phyloP scores from a whole-genome alignment of 2,329 filamentous ascomycete species.

The Colletotrichum shisoi region DNA sequence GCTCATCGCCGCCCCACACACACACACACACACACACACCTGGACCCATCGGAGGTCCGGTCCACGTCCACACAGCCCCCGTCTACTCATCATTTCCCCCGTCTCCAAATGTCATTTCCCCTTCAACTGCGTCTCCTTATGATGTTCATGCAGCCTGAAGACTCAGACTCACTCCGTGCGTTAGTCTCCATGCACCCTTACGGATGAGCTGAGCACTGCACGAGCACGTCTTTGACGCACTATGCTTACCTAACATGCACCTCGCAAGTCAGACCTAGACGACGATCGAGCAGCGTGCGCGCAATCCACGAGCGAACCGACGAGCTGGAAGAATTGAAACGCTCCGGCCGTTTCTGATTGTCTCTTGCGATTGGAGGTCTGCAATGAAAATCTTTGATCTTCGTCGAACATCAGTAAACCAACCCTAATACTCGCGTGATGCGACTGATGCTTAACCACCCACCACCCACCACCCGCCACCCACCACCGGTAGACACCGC shows the following conservation, averaged over 20 bases:
- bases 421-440: not conserved
- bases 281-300: constrained; percentile 14
- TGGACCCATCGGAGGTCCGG: constrained; percentile 14
- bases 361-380: constrained; percentile 8
- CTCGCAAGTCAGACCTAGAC: constrained; percentile 10
- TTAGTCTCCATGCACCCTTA: too few species aligned
- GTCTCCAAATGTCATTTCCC: constrained; percentile 13
- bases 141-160: constrained; percentile 5
- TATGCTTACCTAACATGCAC: constrained; percentile 5
- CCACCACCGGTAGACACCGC: not conserved
- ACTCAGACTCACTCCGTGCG: too few species aligned
- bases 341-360: constrained; percentile 26
- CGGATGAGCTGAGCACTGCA: too few species aligned
- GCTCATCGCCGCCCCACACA: not conserved
- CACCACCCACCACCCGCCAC: not conserved
- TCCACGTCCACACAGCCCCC: not conserved
- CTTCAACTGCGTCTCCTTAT: not conserved
- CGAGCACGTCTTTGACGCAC: too few species aligned
- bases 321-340: constrained; percentile 24
- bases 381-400: not conserved
- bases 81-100: not conserved
- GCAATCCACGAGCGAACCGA: not conserved
- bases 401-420: constrained; percentile 7
- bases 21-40: not conserved
- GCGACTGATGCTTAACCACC: constrained; percentile 1